phyloP scores from a whole-genome alignment of 2,329 filamentous ascomycete species.

The Talaromyces verruculosus region DNA sequence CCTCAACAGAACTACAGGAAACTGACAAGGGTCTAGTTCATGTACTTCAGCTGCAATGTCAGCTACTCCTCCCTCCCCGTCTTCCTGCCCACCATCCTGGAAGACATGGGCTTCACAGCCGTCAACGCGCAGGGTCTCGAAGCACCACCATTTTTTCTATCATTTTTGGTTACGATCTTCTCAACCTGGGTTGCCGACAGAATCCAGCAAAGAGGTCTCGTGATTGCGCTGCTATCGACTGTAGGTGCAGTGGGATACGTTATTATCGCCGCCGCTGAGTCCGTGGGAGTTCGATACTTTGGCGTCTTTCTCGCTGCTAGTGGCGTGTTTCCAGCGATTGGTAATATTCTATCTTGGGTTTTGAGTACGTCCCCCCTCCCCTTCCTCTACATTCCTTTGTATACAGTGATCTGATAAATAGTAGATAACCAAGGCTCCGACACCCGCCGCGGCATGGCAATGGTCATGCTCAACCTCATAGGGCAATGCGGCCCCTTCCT shows the following conservation, averaged over 20 bases:
- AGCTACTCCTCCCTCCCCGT: slow-evolving; percentile 65
- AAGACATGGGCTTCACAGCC: slow-evolving; percentile 66
- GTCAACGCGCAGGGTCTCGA: slow-evolving; percentile 70
- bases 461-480: slow-evolving; percentile 66
- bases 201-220: slow-evolving; percentile 62
- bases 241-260: slow-evolving; percentile 64
- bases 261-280: slow-evolving; percentile 59
- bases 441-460: slow-evolving; percentile 64
- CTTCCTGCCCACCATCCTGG: slow-evolving; percentile 63
- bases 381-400: neutral
- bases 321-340: slow-evolving; percentile 67
- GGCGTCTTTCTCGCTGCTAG: slow-evolving; percentile 57
- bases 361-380: slow-evolving; percentile 42
- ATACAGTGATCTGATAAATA: neutral
- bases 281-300: slow-evolving; percentile 51
- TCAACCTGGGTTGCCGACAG: slow-evolving; percentile 67
- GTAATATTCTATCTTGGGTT: slow-evolving; percentile 70
- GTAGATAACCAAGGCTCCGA: slow-evolving; percentile 68
- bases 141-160: slow-evolving; percentile 68
- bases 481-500: slow-evolving; percentile 65
- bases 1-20: neutral
- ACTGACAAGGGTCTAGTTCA: slow-evolving; percentile 36
- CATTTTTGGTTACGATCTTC: slow-evolving; percentile 62
- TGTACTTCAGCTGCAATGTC: slow-evolving; percentile 64
- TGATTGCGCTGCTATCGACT: slow-evolving; percentile 57